These are phyloP conservation scores for Theobroma cacao DNA, from an alignment of 345 rosid genomes.

Conservation along the genomic window DNA sequence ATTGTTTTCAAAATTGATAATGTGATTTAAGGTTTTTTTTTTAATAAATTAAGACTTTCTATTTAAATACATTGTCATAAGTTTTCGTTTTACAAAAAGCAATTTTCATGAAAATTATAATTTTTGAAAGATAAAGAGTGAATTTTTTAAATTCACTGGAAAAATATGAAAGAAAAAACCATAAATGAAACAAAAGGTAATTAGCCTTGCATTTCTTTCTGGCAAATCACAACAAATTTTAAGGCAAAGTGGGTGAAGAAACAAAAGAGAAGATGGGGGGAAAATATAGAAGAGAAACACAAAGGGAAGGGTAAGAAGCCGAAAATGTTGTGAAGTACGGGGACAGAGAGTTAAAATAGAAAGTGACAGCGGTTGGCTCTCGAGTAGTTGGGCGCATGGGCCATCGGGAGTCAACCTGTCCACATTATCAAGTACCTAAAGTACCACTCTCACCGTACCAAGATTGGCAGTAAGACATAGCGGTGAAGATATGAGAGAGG, in stretches of 20 bases:
- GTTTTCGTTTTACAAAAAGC: no score
- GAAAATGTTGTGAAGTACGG: neutral
- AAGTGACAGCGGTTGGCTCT: neutral
- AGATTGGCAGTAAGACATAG: neutral
- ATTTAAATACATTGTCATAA: no score
- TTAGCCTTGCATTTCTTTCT: neutral
- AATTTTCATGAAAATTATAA: no score
- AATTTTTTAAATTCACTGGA: no score
- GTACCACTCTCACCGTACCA: neutral
- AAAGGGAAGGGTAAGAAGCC: neutral
- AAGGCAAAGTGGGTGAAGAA: neutral
- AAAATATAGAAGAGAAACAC: neutral
- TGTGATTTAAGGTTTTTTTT: neutral
- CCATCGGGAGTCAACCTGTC: neutral
- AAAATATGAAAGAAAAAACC: no score
- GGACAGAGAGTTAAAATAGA: neutral
- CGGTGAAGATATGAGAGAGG: neutral
- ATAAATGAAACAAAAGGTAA: neutral
- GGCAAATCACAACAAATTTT: neutral
- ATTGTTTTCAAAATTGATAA: neutral
- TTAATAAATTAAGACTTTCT: no score
- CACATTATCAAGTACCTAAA: neutral
- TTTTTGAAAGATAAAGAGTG: no score
- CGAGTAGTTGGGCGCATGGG: neutral
- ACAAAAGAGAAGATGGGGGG: neutral